Evolutionary conservation across 1,284 basidiomycete species (phyloP).

Genomic region (Meripilus lineatus): DNA sequence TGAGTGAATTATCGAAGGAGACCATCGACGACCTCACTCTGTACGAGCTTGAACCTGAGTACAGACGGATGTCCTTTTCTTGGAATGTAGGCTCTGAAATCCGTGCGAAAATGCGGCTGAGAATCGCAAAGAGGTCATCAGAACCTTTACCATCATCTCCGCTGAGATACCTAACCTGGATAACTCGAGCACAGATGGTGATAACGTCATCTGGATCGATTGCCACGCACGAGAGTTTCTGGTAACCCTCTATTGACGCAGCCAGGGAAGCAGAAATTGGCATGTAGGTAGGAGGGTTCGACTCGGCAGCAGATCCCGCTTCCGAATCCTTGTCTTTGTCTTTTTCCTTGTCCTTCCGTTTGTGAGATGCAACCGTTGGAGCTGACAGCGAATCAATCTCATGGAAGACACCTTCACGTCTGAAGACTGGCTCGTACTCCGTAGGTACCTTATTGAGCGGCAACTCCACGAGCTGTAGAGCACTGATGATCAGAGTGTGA

Average conservation of each 20-base stretch:
- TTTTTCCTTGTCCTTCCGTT: conserved; percentile 50
- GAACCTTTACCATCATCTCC: conserved; percentile 56
- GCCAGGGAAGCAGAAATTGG: conserved; percentile 30
- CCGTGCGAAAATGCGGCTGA: conserved; percentile 61
- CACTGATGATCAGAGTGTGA: conserved; percentile 77
- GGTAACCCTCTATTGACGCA: conserved; percentile 54
- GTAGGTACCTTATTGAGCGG: conserved; percentile 77
- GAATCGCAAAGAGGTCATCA: conserved; percentile 59
- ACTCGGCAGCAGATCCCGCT: conserved; percentile 31
- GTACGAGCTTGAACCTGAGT: conserved; percentile 93
- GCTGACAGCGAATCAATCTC: conserved; percentile 78
- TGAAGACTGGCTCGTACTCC: conserved; percentile 83
- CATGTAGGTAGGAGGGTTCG: conserved; percentile 25
- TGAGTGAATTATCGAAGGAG: conserved; percentile 81
- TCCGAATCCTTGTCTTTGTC: conserved; percentile 40
- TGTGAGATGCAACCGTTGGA: conserved; percentile 51
- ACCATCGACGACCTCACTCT: conserved; percentile 90
- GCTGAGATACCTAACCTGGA: conserved; percentile 73
- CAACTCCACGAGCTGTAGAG: conserved; percentile 87
- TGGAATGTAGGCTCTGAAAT: conserved; percentile 50
- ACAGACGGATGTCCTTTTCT: conserved; percentile 76
- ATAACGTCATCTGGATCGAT: conserved; percentile 85
- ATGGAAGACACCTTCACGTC: conserved; percentile 90
- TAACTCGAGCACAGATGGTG: conserved; percentile 82
- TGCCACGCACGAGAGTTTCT: conserved; percentile 58